A percentile compares a stretch with the other conserved stretches of the same genome.
phyloP scores from a whole-genome alignment of 805 yeast genomes.

The Kodamaea laetipori region DNA sequence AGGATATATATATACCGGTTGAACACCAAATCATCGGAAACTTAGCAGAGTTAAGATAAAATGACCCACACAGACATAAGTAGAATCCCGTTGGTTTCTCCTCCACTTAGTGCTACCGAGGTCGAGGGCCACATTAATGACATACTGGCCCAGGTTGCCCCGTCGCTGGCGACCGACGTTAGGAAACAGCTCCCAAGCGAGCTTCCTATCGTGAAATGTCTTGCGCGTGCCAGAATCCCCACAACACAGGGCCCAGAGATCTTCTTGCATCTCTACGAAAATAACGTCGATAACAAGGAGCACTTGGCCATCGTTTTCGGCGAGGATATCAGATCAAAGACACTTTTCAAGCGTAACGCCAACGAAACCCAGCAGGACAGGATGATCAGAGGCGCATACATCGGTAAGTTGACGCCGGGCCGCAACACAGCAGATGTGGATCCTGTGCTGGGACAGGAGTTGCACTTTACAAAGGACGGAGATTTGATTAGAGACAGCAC shows the following conservation, averaged over 20 bases:
- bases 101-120: slow-evolving; percentile 13
- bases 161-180: slow-evolving; percentile 22
- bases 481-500: slow-evolving; percentile 28
- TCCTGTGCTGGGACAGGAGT: slow-evolving; percentile 22
- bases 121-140: slow-evolving; percentile 1
- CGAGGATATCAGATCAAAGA: slow-evolving; percentile 78
- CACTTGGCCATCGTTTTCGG: slow-evolving; percentile 98
- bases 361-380: slow-evolving; percentile 87
- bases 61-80: slow-evolving; percentile 12
- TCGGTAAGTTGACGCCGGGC: slow-evolving; percentile 89
- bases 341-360: slow-evolving; percentile 60
- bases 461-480: slow-evolving; percentile 38
- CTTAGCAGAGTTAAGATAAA: neutral
- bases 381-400: slow-evolving; percentile 98
- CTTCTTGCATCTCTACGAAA: slow-evolving; percentile 84
- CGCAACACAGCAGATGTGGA: slow-evolving; percentile 69
- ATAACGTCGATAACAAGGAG: slow-evolving; percentile 86
- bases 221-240: slow-evolving; percentile 94
- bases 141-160: neutral
- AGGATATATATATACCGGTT: too few relatives aligned
- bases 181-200: slow-evolving; percentile 44
- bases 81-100: slow-evolving; percentile 19
- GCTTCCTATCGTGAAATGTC: slow-evolving; percentile 80
- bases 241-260: slow-evolving; percentile 95
- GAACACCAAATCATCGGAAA: too few relatives aligned